Evolutionary conservation across 106 monocot genomes (phyloP).

Genomic region (Dendrobium officinale): DNA sequence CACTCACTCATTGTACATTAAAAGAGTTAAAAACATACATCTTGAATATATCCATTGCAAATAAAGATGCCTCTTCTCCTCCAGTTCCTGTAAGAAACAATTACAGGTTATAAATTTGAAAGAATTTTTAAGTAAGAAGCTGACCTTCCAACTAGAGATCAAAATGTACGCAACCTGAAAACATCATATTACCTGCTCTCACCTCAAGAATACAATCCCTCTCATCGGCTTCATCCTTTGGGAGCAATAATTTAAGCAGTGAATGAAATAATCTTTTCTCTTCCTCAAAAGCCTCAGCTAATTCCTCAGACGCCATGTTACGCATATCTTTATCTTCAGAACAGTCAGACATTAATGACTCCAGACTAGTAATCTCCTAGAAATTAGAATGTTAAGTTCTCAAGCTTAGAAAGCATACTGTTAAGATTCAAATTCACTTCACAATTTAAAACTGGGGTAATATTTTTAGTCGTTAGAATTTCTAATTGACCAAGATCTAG

Average conservation of each 20-base stretch:
- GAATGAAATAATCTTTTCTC: conserved; percentile 50
- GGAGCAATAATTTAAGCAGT: conserved; percentile 72
- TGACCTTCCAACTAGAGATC: not conserved
- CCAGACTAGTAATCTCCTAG: conserved; percentile 77
- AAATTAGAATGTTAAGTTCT: conserved; percentile 9
- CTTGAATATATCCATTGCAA: conserved; percentile 97
- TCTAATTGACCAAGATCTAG: not conserved
- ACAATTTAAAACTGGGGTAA: not conserved
- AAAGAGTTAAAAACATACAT: conserved; percentile 38
- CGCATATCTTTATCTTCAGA: conserved; percentile 83
- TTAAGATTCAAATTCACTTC: not conserved
- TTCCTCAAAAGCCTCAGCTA: conserved; percentile 45
- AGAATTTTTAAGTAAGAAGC: not conserved
- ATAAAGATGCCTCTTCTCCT: conserved; percentile 96
- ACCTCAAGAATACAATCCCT: conserved; percentile 93
- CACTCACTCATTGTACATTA: not conserved
- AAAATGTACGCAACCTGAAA: not conserved
- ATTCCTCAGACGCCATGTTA: conserved; percentile 68
- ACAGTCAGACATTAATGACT: conserved; percentile 48
- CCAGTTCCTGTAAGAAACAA: conserved; percentile 59
- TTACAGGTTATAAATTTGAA: not conserved
- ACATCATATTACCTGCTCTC: conserved; percentile 68
- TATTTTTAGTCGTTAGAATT: conserved; percentile 1
- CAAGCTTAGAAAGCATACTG: not conserved
- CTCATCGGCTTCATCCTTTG: conserved; percentile 97